Conservation (phyloP, 169 alveolate species). For the Cryptosporidium bovis region DNA sequence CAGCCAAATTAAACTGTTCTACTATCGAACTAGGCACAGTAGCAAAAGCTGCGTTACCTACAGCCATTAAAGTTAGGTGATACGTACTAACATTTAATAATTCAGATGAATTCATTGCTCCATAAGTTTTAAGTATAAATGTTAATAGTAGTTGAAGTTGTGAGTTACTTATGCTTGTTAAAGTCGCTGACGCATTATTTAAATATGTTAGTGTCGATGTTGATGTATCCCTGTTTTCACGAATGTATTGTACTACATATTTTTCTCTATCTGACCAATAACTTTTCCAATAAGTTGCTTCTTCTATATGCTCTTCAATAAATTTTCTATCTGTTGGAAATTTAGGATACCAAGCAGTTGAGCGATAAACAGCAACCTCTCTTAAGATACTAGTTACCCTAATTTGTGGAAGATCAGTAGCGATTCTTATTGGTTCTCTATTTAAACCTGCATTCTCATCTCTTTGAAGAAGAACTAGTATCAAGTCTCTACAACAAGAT, state of each 20-base stretch:
- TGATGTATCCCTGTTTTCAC: slow-evolving; percentile 58
- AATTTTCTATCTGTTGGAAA: slow-evolving; percentile 37
- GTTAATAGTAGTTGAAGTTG: slow-evolving; percentile 41
- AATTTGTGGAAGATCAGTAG: slow-evolving; percentile 75
- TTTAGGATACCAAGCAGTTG: slow-evolving; percentile 75
- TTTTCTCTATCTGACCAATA: slow-evolving; percentile 72
- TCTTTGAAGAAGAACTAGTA: slow-evolving; percentile 65
- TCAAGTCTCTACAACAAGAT: slow-evolving; percentile 70
- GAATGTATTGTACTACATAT: slow-evolving; percentile 54
- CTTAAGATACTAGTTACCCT: slow-evolving; percentile 52
- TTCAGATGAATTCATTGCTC: slow-evolving; percentile 51
- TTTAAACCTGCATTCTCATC: slow-evolving; percentile 69
- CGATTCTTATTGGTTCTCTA: slow-evolving; percentile 72
- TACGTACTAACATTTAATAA: slow-evolving; percentile 47
- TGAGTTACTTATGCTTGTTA: slow-evolving; percentile 62
- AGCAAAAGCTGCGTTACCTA: slow-evolving; percentile 50
- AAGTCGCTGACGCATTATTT: slow-evolving; percentile 25
- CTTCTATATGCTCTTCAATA: slow-evolving; percentile 54
- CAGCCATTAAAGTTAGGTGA: slow-evolving; percentile 54
- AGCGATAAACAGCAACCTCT: slow-evolving; percentile 47
- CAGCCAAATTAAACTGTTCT: background rate
- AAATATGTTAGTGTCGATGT: slow-evolving; percentile 41
- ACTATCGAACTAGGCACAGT: slow-evolving; percentile 20
- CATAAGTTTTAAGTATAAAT: slow-evolving; percentile 39
- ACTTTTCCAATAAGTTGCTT: slow-evolving; percentile 54